These are phyloP conservation scores for Naumovozyma castellii DNA, from an alignment of 805 yeast genomes.

Conservation along the genomic window DNA sequence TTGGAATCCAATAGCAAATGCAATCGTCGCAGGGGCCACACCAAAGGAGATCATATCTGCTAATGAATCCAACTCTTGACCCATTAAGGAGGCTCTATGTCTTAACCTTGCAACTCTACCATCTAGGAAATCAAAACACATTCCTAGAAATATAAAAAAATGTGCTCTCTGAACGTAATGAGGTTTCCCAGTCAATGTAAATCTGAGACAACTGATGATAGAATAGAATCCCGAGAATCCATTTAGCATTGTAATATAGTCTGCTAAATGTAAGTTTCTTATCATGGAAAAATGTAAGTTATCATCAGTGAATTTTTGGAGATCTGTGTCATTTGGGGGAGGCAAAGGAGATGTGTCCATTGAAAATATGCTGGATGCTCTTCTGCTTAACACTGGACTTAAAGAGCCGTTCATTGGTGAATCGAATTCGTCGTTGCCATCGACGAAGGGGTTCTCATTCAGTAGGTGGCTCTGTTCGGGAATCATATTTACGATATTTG, in stretches of 20 bases:
- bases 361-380: slow-evolving; percentile 46
- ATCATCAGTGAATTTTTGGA: slow-evolving; percentile 68
- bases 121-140: slow-evolving; percentile 89
- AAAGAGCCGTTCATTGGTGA: background rate
- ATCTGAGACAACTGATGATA: slow-evolving; percentile 72
- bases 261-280: slow-evolving; percentile 84
- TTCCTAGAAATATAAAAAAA: slow-evolving; percentile 74
- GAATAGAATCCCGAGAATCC: slow-evolving; percentile 88
- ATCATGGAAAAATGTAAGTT: slow-evolving; percentile 73
- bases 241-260: slow-evolving; percentile 82
- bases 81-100: slow-evolving; percentile 80
- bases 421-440: background rate
- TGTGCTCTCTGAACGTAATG: slow-evolving; percentile 76
- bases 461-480: background rate
- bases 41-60: slow-evolving; percentile 91
- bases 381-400: slow-evolving; percentile 35
- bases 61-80: slow-evolving; percentile 89
- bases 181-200: slow-evolving; percentile 51
- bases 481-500: background rate
- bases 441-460: background rate
- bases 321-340: slow-evolving; percentile 64
- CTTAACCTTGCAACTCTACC: slow-evolving; percentile 92
- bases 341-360: slow-evolving; percentile 47
- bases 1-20: slow-evolving; percentile 79
- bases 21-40: slow-evolving; percentile 86